Evolutionary conservation across 345 rosid species (phyloP).

Genomic region (Anacardium occidentale): DNA sequence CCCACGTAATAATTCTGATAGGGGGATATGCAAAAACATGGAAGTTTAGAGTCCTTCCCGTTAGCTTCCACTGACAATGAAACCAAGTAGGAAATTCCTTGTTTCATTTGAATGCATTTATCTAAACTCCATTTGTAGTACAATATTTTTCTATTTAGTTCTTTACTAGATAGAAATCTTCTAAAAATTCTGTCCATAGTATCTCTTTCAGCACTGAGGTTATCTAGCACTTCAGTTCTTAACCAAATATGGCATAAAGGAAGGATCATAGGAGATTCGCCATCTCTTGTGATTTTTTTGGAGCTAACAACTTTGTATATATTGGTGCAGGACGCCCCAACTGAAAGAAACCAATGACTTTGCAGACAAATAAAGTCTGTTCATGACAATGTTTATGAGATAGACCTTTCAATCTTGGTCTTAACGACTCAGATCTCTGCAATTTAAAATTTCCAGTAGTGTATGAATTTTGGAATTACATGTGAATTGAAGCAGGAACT

Average conservation of each 20-base stretch:
- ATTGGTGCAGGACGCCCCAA: constrained; percentile 46
- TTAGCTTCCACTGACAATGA: no score
- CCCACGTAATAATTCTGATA: no score
- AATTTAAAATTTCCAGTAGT: not conserved
- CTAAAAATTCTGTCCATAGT: not conserved
- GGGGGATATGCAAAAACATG: no score
- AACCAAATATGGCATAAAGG: not conserved
- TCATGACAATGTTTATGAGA: not conserved
- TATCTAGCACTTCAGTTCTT: not conserved
- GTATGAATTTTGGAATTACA: not conserved
- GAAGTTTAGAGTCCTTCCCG: no score
- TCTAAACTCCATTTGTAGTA: no score
- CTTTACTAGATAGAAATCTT: no score
- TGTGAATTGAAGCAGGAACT: not conserved
- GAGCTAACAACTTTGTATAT: not conserved
- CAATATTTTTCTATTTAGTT: no score
- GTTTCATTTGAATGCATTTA: no score
- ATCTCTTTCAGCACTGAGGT: not conserved
- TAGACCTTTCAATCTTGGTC: not conserved
- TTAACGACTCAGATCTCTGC: not conserved
- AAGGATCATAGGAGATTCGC: not conserved
- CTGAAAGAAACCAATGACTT: constrained; percentile 37
- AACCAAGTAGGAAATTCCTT: no score
- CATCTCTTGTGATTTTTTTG: not conserved
- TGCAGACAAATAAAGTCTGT: constrained; percentile 40